Evolutionary conservation across 176 grass and related monocot genomes (phyloP).

Genomic region (Rhynchospora breviuscula): DNA sequence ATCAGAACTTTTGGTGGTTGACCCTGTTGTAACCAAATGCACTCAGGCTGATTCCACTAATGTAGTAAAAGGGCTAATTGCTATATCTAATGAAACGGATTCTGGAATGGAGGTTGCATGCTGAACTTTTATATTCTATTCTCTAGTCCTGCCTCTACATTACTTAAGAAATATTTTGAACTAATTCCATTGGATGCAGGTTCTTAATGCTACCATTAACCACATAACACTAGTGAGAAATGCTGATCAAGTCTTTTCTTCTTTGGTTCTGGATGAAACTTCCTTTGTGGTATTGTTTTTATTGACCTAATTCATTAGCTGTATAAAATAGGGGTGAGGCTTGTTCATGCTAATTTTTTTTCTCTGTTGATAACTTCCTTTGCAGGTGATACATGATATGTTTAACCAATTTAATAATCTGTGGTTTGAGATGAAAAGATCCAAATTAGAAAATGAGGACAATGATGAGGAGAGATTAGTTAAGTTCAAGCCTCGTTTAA

Average conservation of each 20-base stretch:
- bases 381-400: slow-evolving; percentile 51
- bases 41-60: slow-evolving; percentile 17
- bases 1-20: slow-evolving; percentile 24
- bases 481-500: slow-evolving; percentile 65
- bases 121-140: neutral
- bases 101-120: slow-evolving; percentile 45
- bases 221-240: slow-evolving; percentile 53
- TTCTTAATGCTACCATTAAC: slow-evolving; percentile 47
- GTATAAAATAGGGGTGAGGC: neutral
- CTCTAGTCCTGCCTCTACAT: neutral
- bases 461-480: slow-evolving; percentile 50
- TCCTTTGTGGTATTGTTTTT: slow-evolving; percentile 63
- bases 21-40: slow-evolving; percentile 26
- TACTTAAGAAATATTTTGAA: neutral
- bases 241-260: slow-evolving; percentile 40
- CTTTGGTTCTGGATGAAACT: slow-evolving; percentile 51
- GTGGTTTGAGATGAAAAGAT: slow-evolving; percentile 77
- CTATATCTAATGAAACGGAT: slow-evolving; percentile 43
- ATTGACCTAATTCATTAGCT: slow-evolving; percentile 12
- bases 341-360: slow-evolving; percentile 17
- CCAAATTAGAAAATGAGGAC: slow-evolving; percentile 55
- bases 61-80: slow-evolving; percentile 65
- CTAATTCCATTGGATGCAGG: slow-evolving; percentile 46
- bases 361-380: slow-evolving; percentile 19
- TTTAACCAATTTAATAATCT: slow-evolving; percentile 75